These are phyloP conservation scores for Coemansia nantahalensis DNA, from an alignment of 192 early-diverging fungal genomes.

Conservation along the genomic window DNA sequence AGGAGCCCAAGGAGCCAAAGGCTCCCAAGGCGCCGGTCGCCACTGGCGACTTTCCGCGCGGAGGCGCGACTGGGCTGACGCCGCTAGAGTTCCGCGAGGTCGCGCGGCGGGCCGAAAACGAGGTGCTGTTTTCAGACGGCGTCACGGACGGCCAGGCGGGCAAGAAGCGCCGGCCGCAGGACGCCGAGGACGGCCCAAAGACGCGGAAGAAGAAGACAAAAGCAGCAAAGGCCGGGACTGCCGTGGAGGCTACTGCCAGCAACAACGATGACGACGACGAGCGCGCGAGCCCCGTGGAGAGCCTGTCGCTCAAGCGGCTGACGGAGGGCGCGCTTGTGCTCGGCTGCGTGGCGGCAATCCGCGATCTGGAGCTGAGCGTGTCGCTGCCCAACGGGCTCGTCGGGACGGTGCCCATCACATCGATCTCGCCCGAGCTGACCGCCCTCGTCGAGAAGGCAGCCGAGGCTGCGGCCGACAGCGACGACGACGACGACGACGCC, in stretches of 20 bases:
- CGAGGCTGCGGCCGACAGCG: slow-evolving; percentile 57
- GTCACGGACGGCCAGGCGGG: slow-evolving; percentile 40
- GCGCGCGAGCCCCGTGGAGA: slow-evolving; percentile 29
- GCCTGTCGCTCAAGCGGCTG: slow-evolving; percentile 57
- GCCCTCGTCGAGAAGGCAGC: slow-evolving; percentile 67
- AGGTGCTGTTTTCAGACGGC: slow-evolving; percentile 58
- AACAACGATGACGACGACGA: slow-evolving; percentile 11
- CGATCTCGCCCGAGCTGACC: slow-evolving; percentile 76
- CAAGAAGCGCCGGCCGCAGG: slow-evolving; percentile 60
- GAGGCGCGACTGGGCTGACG: slow-evolving; percentile 75
- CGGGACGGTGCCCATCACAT: slow-evolving; percentile 83
- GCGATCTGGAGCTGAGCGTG: slow-evolving; percentile 77
- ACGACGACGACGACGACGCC: slow-evolving; percentile 37
- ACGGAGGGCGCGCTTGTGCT: slow-evolving; percentile 71
- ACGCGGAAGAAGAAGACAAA: slow-evolving; percentile 54
- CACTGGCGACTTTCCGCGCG: slow-evolving; percentile 73
- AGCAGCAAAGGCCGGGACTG: slow-evolving; percentile 21
- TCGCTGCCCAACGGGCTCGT: slow-evolving; percentile 82
- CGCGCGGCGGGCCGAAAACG: slow-evolving; percentile 68
- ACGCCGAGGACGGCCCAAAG: slow-evolving; percentile 15
- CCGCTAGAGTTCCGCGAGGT: slow-evolving; percentile 82
- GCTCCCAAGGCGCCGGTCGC: slow-evolving; percentile 35
- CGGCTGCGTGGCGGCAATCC: slow-evolving; percentile 77
- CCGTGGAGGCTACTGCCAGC: neutral
- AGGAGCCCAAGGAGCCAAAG: slow-evolving; percentile 4